Base-by-base conservation (phyloP, 768 basidiomycete genomes). In the Tricholoma terreum region DNA sequence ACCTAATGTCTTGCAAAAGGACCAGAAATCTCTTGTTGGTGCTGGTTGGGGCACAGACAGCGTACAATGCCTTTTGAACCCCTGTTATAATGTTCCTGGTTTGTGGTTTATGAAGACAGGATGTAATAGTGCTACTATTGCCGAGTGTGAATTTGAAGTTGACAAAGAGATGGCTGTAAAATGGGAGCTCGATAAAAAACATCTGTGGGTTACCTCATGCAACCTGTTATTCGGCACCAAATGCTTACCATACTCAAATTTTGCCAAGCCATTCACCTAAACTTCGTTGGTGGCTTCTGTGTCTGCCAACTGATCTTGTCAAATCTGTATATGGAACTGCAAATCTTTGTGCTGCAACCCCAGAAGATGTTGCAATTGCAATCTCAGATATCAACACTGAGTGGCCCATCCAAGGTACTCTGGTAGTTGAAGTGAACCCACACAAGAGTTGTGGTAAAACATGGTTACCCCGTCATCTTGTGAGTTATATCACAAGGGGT, bases 391-490 rank as follows among this genome's bases (percentile, higher is more conserved):
- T 74, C 9, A 42, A 68, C 56, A 67, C 67, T 27, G 55, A 58
- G n/a, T 84, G 82, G 82, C 82, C 82, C 45, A 55, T 63, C 34
- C 69, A 71, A 48, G 82, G 81, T 36, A 70, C 71, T 24, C 62
- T 84, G 19, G 69, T 81, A 38, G 64, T 84, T 30, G 71, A 75
- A 56, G 68, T 82, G 51, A 84, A 84, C 61, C 72, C 72, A 4
- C 69, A 63, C 1, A 65, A 64, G 7, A 57, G 61, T 6, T 60
- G 65, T 19, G 72, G 69, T 38, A 72, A 68, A 58, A 75, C 71
- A 2, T 80, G 77, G 75, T 58, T 82, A n/a, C 79, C 82, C 21
- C 52, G 70, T 27, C 52, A 73, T 33, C 55, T 83, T 70, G 82
- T 81, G 19, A 60, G 75, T 68, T 22, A 15, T 38, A n/a, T n/a